phyloP scores from a whole-genome alignment of 768 basidiomycete species.

The Tremella yokohamensis region DNA sequence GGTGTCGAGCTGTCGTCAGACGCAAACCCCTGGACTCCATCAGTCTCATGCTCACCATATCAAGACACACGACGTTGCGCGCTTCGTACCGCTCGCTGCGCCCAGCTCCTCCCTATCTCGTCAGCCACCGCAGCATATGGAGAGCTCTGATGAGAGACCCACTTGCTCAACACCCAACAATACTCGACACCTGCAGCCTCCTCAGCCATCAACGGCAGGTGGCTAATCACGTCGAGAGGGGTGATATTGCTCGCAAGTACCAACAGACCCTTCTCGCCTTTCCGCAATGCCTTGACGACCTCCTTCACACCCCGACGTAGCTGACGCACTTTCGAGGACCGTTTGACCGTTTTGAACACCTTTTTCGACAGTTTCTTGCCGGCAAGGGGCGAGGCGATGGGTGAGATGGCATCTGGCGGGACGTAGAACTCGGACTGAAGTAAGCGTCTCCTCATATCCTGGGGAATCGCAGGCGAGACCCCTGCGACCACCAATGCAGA shows the following conservation, averaged over 20 bases:
- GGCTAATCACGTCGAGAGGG: constrained; percentile 96
- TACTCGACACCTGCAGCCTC: constrained; percentile 62
- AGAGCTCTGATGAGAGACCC: constrained; percentile 9
- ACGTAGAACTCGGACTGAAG: constrained; percentile 54
- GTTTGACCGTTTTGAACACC: constrained; percentile 89
- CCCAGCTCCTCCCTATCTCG: constrained; percentile 72
- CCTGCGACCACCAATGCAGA: too few relatives aligned
- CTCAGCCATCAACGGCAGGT: constrained; percentile 89
- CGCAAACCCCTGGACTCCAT: background rate
- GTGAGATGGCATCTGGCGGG: constrained; percentile 76
- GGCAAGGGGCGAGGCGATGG: constrained; percentile 90
- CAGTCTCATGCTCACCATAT: constrained; percentile 54
- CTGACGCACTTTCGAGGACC: constrained; percentile 89
- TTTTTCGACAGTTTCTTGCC: constrained; percentile 91
- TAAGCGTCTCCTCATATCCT: background rate
- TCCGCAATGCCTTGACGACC: constrained; percentile 93
- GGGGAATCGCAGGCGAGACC: too few relatives aligned
- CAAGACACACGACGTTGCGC: constrained; percentile 97
- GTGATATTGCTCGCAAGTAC: constrained; percentile 95
- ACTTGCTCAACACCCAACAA: constrained; percentile 52
- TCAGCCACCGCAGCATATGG: background rate
- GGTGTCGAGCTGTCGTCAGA: constrained; percentile 29
- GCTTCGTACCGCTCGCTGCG: constrained; percentile 90
- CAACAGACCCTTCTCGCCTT: constrained; percentile 92
- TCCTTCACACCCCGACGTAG: constrained; percentile 98